A percentile compares a stretch with the other conserved stretches of the same genome.
Evolutionary conservation across 768 basidiomycete species (phyloP).

Genomic region (Omphalotus guepiniiformis): DNA sequence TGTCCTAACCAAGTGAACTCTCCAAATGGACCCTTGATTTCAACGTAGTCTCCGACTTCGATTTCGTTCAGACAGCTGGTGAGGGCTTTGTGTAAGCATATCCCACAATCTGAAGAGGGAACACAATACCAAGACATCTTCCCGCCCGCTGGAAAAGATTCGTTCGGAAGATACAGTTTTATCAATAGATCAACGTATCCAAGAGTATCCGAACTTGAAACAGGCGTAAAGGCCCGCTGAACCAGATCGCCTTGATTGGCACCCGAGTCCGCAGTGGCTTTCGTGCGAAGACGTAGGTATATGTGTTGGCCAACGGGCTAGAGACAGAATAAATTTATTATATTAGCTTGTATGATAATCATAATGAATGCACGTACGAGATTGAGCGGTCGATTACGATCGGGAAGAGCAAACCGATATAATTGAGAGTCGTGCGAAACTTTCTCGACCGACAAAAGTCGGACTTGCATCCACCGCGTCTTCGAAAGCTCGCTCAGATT

Average conservation of each 20-base stretch:
- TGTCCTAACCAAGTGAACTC: conserved; percentile 48
- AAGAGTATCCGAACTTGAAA: conserved; percentile 36
- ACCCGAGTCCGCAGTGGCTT: too few relatives aligned
- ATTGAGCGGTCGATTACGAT: too few relatives aligned
- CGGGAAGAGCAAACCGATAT: too few relatives aligned
- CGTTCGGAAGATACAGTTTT: conserved; percentile 27
- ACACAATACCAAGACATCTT: conserved; percentile 43
- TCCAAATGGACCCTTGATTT: conserved; percentile 59
- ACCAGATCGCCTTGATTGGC: conserved; percentile 47
- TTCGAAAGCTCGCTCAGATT: too few relatives aligned
- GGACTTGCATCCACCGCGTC: too few relatives aligned
- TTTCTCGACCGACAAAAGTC: too few relatives aligned
- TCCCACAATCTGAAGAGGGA: background rate
- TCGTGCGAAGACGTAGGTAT: conserved; percentile 43
- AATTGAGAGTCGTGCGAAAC: too few relatives aligned
- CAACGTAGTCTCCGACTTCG: conserved; percentile 42
- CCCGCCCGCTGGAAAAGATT: conserved; percentile 38
- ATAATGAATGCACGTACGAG: too few relatives aligned
- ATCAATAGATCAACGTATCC: conserved; percentile 52
- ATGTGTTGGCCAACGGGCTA: conserved; percentile 64
- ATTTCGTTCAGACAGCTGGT: conserved; percentile 30
- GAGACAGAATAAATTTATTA: too few relatives aligned
- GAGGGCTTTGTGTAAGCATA: conserved; percentile 18
- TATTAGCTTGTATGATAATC: too few relatives aligned
- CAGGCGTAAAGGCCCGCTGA: conserved; percentile 57